These are phyloP conservation scores for Claviceps purpurea DNA, from an alignment of 2,329 filamentous ascomycete species.

Conservation along the genomic window DNA sequence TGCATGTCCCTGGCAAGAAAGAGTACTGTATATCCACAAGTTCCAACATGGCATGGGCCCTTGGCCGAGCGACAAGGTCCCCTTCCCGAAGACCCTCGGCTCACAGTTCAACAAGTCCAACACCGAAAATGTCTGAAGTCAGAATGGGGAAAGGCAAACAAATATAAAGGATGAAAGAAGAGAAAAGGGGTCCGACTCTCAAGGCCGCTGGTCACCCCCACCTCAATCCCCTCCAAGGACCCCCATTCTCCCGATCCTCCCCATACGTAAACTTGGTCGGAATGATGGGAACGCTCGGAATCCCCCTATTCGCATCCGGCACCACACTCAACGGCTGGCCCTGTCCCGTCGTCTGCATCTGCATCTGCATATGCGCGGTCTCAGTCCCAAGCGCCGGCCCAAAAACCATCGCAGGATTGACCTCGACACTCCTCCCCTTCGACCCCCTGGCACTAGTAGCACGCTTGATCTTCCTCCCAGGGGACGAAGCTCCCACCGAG, in stretches of 20 bases:
- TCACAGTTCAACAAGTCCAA: too few species aligned
- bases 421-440: not conserved
- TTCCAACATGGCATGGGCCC: too few species aligned
- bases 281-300: constrained; percentile 30
- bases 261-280: constrained; percentile 27
- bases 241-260: constrained; percentile 21
- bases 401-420: not conserved
- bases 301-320: constrained; percentile 32
- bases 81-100: too few species aligned
- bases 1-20: too few species aligned
- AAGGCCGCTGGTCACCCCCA: constrained; percentile 1
- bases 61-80: too few species aligned
- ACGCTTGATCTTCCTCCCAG: constrained; percentile 2
- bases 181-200: not conserved
- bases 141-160: not conserved
- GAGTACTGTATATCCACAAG: too few species aligned
- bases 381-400: not conserved
- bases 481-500: not conserved
- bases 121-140: too few species aligned
- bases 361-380: too few species aligned
- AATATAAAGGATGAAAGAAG: not conserved
- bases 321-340: constrained; percentile 24
- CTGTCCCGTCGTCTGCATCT: not conserved
- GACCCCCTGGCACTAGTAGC: constrained; percentile 3
- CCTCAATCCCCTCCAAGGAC: constrained; percentile 17